Conservation (phyloP, 1,284 basidiomycete genomes). For the Amylostereum chailletii region DNA sequence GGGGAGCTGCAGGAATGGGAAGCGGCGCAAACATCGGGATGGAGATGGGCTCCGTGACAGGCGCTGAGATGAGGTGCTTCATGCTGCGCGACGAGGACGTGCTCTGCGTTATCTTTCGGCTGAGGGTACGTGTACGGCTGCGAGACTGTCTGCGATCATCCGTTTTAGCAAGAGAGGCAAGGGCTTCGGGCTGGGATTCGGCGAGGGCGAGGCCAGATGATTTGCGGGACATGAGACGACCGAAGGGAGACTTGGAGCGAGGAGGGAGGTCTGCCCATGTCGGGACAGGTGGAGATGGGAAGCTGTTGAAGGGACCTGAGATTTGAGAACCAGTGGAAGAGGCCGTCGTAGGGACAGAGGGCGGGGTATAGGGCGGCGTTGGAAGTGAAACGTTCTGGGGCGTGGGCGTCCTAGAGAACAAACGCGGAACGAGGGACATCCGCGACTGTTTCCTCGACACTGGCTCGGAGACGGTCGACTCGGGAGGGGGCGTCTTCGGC, state of each 20-base stretch:
- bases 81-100: not conserved
- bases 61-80: not conserved
- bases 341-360: not conserved
- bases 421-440: not conserved
- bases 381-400: not conserved
- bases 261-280: not conserved
- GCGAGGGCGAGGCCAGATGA: not conserved
- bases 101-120: not conserved
- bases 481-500: conserved; percentile 1
- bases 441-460: not conserved
- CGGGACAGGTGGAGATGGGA: not conserved
- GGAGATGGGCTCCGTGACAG: not conserved
- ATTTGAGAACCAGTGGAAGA: not conserved
- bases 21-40: too few species aligned
- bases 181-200: not conserved
- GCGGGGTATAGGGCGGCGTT: not conserved
- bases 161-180: not conserved
- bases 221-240: not conserved
- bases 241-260: not conserved
- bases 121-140: not conserved
- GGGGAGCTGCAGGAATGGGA: too few species aligned
- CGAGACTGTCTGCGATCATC: not conserved
- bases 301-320: not conserved
- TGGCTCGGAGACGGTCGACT: not conserved
- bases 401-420: not conserved